A percentile compares a stretch with the other conserved stretches of the same genome.
Evolutionary conservation across 345 rosid species (phyloP).

Genomic region (Hibiscus mutabilis): DNA sequence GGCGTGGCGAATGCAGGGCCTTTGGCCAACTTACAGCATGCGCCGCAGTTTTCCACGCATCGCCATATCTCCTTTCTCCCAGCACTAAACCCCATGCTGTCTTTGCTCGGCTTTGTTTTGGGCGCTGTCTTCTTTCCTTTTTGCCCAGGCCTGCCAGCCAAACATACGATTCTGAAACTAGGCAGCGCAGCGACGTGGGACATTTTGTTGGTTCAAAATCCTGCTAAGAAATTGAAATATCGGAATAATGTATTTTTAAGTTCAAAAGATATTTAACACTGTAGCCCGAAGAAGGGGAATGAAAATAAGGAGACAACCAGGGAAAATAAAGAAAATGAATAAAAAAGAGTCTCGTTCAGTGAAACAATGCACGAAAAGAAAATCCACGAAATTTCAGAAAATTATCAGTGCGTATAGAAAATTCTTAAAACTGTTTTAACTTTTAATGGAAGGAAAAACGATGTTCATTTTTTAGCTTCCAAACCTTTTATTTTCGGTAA

Average conservation of each 20-base stretch:
- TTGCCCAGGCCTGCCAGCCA: conserved; percentile 16
- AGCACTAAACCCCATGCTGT: conserved; percentile 32
- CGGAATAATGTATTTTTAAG: neutral
- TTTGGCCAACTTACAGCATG: conserved; percentile 86
- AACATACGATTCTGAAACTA: neutral
- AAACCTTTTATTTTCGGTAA: neutral
- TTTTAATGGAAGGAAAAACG: neutral
- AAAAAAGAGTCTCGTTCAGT: too few species aligned
- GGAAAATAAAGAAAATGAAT: too few species aligned
- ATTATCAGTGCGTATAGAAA: neutral
- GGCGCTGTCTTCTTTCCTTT: conserved; percentile 12
- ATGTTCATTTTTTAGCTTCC: neutral
- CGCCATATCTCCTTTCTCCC: conserved; percentile 51
- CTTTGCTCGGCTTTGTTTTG: conserved; percentile 7
- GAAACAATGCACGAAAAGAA: neutral
- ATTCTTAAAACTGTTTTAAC: neutral
- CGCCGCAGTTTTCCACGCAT: conserved; percentile 72
- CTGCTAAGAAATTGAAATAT: neutral
- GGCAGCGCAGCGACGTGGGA: conserved; percentile 8
- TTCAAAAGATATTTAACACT: neutral
- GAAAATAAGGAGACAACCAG: neutral
- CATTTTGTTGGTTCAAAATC: conserved; percentile 3
- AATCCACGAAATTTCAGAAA: neutral
- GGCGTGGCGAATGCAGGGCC: conserved; percentile 68
- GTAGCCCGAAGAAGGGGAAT: neutral